Conservation (phyloP, 129 eudicot species). For the Saposhnikovia divaricata region DNA sequence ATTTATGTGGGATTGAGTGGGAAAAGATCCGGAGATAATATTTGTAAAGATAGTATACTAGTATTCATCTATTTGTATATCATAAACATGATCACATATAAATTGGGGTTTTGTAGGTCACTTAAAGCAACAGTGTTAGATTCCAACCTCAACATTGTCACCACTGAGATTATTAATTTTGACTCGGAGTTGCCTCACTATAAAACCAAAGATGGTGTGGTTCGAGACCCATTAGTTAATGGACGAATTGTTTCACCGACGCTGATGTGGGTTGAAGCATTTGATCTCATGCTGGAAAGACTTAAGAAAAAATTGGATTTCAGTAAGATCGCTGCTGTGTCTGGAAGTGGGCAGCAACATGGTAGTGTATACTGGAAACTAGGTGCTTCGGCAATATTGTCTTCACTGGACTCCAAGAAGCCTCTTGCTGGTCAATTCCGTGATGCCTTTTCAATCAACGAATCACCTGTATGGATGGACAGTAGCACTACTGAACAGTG, state of each 20-base stretch:
- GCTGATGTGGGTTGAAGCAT: conserved; percentile 94
- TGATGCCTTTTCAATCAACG: conserved; percentile 64
- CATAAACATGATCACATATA: background rate
- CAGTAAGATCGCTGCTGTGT: conserved; percentile 62
- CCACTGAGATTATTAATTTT: conserved; percentile 53
- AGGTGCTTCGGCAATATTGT: conserved; percentile 43
- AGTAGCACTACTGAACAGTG: conserved; percentile 81
- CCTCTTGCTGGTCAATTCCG: conserved; percentile 53
- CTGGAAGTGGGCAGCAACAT: conserved; percentile 97
- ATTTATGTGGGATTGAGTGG: background rate
- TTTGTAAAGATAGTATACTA: background rate
- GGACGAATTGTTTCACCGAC: conserved; percentile 86
- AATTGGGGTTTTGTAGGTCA: conserved; percentile 39
- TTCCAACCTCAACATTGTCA: conserved; percentile 52
- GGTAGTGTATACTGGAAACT: conserved; percentile 94
- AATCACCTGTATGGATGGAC: conserved; percentile 98
- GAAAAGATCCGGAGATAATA: background rate
- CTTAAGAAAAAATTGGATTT: conserved; percentile 50
- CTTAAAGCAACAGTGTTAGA: conserved; percentile 84
- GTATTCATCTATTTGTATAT: background rate
- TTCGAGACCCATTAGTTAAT: conserved; percentile 48
- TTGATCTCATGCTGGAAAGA: conserved; percentile 61
- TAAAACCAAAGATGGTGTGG: conserved; percentile 93
- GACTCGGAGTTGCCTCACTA: conserved; percentile 78
- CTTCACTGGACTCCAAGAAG: conserved; percentile 57